phyloP scores from a whole-genome alignment of 352 stramenopile species.

The Aphanomyces invadans region DNA sequence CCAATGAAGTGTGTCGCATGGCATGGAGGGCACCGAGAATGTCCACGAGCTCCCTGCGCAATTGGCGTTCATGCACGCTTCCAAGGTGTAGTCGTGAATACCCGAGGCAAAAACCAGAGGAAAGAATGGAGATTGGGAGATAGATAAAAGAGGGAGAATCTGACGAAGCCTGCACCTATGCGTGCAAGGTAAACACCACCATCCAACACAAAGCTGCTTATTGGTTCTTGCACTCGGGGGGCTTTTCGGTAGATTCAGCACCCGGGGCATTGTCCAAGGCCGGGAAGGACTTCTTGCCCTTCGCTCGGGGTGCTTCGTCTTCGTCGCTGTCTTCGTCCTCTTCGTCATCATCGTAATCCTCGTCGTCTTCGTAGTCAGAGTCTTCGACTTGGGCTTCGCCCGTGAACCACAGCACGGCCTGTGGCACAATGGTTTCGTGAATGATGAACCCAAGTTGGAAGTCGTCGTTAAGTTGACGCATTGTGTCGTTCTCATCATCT shows the following conservation, averaged over 20 bases:
- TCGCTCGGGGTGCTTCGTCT: constrained; percentile 41
- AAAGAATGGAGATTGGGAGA: background rate
- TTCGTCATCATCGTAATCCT: constrained; percentile 45
- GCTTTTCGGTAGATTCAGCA: constrained; percentile 61
- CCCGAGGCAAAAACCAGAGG: too few relatives aligned
- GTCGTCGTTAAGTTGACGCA: constrained; percentile 74
- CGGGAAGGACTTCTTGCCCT: constrained; percentile 73
- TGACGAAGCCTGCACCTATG: background rate
- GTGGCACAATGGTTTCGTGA: constrained; percentile 82
- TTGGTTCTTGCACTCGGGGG: constrained; percentile 86
- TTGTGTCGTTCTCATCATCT: constrained; percentile 72
- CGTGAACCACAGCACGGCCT: constrained; percentile 82
- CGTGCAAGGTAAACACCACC: too few relatives aligned
- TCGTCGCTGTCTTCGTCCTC: constrained; percentile 60
- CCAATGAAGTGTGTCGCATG: too few relatives aligned
- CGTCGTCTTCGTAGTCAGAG: constrained; percentile 78
- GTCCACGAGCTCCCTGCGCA: too few relatives aligned
- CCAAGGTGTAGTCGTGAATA: too few relatives aligned
- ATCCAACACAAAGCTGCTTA: constrained; percentile 31
- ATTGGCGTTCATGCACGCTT: too few relatives aligned
- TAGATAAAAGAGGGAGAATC: too few relatives aligned
- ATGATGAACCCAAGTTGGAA: constrained; percentile 84
- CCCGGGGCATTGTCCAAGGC: constrained; percentile 44
- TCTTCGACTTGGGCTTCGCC: constrained; percentile 71
- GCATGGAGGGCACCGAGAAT: too few relatives aligned